Conservation (phyloP, 805 yeast genomes). For the Zygosaccharomyces rouxii region DNA sequence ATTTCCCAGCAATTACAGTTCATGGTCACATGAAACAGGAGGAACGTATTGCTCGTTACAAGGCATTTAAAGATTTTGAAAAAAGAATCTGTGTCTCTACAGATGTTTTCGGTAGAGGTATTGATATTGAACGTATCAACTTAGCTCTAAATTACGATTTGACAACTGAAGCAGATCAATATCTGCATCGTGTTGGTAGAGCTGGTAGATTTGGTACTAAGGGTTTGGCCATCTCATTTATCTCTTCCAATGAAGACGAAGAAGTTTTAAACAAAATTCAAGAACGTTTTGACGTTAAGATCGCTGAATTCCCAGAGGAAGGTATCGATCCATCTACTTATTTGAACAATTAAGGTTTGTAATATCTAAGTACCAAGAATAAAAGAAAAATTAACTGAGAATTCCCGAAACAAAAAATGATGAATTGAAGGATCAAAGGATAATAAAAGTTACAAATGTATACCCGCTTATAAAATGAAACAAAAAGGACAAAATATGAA, state of each 20-base stretch:
- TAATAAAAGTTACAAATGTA: constrained; percentile 5
- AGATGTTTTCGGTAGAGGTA: constrained; percentile 98
- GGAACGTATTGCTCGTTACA: constrained; percentile 95
- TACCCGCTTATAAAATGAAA: neutral
- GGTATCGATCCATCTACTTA: constrained; percentile 97
- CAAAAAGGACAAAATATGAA: neutral
- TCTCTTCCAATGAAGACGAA: constrained; percentile 80
- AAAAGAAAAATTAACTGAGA: constrained; percentile 4
- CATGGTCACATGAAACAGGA: constrained; percentile 95
- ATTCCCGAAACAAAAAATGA: constrained; percentile 2
- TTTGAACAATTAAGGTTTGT: constrained; percentile 72
- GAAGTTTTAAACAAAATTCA: constrained; percentile 88
- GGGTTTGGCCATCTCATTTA: constrained; percentile 93
- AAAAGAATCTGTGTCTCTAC: constrained; percentile 98
- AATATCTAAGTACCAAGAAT: constrained; percentile 13
- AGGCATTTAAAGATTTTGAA: constrained; percentile 94
- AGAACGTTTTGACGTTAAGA: constrained; percentile 94
- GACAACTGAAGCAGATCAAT: constrained; percentile 95
- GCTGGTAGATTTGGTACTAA: constrained; percentile 99
- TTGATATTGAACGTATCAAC: constrained; percentile 97
- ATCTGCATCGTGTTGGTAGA: constrained; percentile 98
- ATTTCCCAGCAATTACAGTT: constrained; percentile 96
- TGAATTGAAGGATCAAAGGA: neutral
- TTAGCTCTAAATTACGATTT: constrained; percentile 96
- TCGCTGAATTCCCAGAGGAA: constrained; percentile 93